These are phyloP conservation scores for Eucalyptus polyanthemos DNA, from an alignment of 345 rosid species.

Conservation along the genomic window DNA sequence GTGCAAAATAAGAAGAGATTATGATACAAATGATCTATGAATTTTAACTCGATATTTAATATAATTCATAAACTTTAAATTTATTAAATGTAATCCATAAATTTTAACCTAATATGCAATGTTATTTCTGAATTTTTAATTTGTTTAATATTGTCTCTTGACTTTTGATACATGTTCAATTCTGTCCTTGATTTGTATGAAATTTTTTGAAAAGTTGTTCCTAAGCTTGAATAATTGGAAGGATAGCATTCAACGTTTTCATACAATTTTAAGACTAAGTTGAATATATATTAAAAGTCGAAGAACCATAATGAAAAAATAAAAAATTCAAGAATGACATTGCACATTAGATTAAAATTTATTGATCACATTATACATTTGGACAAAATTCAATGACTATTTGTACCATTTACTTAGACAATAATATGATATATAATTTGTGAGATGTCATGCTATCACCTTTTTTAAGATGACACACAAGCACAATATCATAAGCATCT, in stretches of 20 bases:
- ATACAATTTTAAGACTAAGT: too few relatives aligned
- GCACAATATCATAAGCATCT: not conserved
- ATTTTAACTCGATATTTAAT: not conserved
- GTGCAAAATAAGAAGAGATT: not conserved
- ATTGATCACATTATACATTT: not conserved
- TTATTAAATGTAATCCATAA: too few relatives aligned
- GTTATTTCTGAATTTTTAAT: too few relatives aligned
- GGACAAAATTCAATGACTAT: too few relatives aligned
- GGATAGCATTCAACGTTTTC: too few relatives aligned
- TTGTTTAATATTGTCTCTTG: not conserved
- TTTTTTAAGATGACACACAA: not conserved
- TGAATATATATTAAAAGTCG: not conserved
- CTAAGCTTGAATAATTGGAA: not conserved
- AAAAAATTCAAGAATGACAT: too few relatives aligned
- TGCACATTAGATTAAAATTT: too few relatives aligned
- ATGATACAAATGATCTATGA: not conserved
- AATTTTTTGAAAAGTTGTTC: not conserved
- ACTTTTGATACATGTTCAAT: too few relatives aligned
- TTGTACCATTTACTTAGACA: not conserved
- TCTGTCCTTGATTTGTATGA: rapidly evolving
- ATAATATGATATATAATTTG: not conserved
- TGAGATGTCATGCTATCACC: not conserved
- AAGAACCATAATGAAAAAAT: too few relatives aligned
- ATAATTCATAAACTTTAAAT: too few relatives aligned
- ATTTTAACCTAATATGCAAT: too few relatives aligned